Evolutionary conservation across 768 basidiomycete genomes (phyloP), one percentile per base, ranked within the genome.

Genomic region (Leucocoprinus leucothites): DNA sequence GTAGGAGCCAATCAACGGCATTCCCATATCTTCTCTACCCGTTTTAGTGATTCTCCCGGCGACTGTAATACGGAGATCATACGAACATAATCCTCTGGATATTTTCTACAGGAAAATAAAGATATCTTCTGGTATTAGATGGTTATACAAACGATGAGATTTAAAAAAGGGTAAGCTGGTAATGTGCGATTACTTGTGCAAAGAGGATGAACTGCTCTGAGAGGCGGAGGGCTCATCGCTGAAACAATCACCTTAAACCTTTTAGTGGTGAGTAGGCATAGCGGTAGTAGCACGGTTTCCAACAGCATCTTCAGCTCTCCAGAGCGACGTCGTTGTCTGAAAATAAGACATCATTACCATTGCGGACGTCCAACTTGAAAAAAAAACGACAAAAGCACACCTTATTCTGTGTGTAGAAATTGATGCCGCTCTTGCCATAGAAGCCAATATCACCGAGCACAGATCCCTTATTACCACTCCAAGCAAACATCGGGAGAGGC

Each of bases 321-420:
- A 98, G 21, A 98, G 80, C 55, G 91, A 87, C 3, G 95, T 98
- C 6, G 84, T 93, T 2, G 95, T 98, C 93, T 92, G 14, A 46
- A 34, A 51, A 19, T 31, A 53, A n/a, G 34, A 62, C 22, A 44
- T 45, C 13, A 61, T 24, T n/a, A 49, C 5, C 51, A 21, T 31
- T 31, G 6, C 11, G 6, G 11, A 31, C 31, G 31, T 31, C n/a
- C n/a, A n/a, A n/a, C n/a, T 44, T 11, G 21, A 7, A 21, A n/a
- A 19, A 43, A 9, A 22, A 8, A 47, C 9, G 45, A 5, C 28
- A 13, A 21, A 46, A 14, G 28, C 63, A 54, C 60, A 83, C 87
- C 85, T 97, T 98, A 70, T 93, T 88, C 70, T 94, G 89, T 2
- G 95, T 98, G 68, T 94, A 98, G 74, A 98, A 98, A 68, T 91